Base-by-base conservation (phyloP, 495 filamentous ascomycete genomes). In the Lasiosphaeria hispida region DNA sequence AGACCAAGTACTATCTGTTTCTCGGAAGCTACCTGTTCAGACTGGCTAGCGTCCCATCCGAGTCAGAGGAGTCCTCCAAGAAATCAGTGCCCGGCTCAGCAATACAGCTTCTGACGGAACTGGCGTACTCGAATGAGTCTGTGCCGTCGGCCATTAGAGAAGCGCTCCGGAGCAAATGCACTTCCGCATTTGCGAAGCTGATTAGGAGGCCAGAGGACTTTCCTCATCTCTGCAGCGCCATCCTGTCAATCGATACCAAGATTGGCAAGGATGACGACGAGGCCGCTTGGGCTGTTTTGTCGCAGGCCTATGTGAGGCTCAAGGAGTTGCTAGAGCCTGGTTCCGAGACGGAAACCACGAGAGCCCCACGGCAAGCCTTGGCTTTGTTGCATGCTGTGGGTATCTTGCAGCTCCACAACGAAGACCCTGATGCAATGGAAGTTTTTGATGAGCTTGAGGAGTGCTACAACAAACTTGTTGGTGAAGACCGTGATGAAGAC, bases 391-490 rank as follows among this genome's bases (percentile, higher is more conserved):
- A 94, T 69, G 88, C 89, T n/a, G 79, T 96, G 55, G 86, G 87
- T 1, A 82, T 97, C 47, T 72, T 97, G 34, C 90, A 96, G 65
- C 79, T 96, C n/a, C 93, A 94, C 73, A 88, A 91, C 63, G 89
- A 88, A 15, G 90, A 95, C 55, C 80, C 87, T 0, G 94, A 97
- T 62, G 89, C 92, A 6, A 77, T 73, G 14, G 69, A 67, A n/a
- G 67, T 72, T 3, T 56, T 78, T 15, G 61, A 72, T 10, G 66
- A 74, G 51, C 65, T 75, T 17, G 60, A 68, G 33, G 59, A 72
- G 48, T 78, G 74, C 69, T 90, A 87, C 59, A 77, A 88, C 47
- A 86, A 86, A 69, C 67, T 74, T 7, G 65, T 65, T 6, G 68
- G 67, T 15, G 68, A 66, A 0, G 57, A 61, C 19, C 17, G 37